Conservation (phyloP, 768 basidiomycete species). For the Boletus patriciae region DNA sequence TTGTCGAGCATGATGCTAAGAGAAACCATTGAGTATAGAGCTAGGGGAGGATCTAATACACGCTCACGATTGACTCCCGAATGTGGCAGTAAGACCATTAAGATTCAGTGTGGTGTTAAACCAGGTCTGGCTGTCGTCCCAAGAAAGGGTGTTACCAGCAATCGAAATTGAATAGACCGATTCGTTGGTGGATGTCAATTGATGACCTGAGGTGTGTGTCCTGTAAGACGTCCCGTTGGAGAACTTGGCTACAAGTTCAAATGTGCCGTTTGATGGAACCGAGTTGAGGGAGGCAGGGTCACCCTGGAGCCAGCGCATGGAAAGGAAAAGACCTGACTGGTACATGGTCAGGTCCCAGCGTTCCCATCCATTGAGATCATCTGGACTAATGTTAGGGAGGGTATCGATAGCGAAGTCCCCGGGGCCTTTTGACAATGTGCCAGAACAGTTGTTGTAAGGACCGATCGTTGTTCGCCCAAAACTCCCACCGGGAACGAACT, state of each 20-base stretch:
- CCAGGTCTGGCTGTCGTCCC: slow-evolving; percentile 16
- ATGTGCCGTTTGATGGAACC: background rate
- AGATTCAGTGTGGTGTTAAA: slow-evolving; percentile 11
- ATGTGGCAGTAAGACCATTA: slow-evolving; percentile 4
- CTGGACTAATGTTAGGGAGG: slow-evolving; percentile 13
- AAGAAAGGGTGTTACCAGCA: slow-evolving; percentile 11
- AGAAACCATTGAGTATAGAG: background rate
- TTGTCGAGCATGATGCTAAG: slow-evolving; percentile 1
- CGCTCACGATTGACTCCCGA: slow-evolving; percentile 10
- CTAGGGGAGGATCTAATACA: background rate
- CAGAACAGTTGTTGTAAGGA: slow-evolving; percentile 19
- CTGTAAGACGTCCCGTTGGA: slow-evolving; percentile 6
- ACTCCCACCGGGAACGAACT: background rate
- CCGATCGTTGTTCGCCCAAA: slow-evolving; percentile 2
- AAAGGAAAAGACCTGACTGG: slow-evolving; percentile 12
- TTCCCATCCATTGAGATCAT: slow-evolving; percentile 4
- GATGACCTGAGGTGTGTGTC: slow-evolving; percentile 2
- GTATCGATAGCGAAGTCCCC: slow-evolving; percentile 10
- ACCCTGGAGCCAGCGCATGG: slow-evolving; percentile 15
- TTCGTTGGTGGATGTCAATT: slow-evolving; percentile 9
- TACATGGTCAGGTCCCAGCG: slow-evolving; percentile 13
- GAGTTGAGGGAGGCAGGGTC: slow-evolving; percentile 2
- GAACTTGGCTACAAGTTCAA: slow-evolving; percentile 13
- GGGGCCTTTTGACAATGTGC: slow-evolving; percentile 3
- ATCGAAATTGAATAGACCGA: slow-evolving; percentile 14